Evolutionary conservation across 2,329 filamentous ascomycete genomes (phyloP).

Genomic region (Zalaria sp.): DNA sequence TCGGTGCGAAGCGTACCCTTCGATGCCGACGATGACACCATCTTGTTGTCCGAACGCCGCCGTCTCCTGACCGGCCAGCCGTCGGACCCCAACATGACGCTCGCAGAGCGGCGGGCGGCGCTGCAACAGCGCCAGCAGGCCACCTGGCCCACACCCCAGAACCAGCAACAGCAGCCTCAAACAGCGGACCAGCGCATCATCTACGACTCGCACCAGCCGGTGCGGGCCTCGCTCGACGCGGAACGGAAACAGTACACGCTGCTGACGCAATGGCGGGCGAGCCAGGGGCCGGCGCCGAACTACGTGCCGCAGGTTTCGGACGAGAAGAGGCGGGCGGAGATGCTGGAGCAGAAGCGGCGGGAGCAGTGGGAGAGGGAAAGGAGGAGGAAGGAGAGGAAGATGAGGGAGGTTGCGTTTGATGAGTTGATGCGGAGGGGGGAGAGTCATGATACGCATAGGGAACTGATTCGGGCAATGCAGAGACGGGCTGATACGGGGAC

Average conservation of each 20-base stretch:
- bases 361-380: constrained; percentile 46
- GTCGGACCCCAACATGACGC: constrained; percentile 40
- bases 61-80: not conserved
- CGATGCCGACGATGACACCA: not conserved
- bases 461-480: constrained; percentile 72
- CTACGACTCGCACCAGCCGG: constrained; percentile 43
- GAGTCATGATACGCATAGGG: constrained; percentile 62
- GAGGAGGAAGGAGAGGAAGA: constrained; percentile 42
- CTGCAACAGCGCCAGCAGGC: constrained; percentile 11
- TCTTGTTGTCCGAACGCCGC: not conserved
- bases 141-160: not conserved
- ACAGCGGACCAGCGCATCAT: constrained; percentile 14
- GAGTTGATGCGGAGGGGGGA: constrained; percentile 63
- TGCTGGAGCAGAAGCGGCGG: constrained; percentile 50
- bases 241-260: constrained; percentile 38
- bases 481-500: constrained; percentile 31
- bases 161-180: constrained; percentile 4
- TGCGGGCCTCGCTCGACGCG: constrained; percentile 24
- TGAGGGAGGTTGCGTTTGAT: constrained; percentile 51
- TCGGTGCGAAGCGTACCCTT: not conserved
- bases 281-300: constrained; percentile 10
- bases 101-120: constrained; percentile 45
- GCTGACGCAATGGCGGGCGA: constrained; percentile 48
- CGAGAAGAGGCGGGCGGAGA: constrained; percentile 23
- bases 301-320: not conserved